Base-by-base conservation (phyloP, 208 protist species). In the Wallacemonas sp. region DNA sequence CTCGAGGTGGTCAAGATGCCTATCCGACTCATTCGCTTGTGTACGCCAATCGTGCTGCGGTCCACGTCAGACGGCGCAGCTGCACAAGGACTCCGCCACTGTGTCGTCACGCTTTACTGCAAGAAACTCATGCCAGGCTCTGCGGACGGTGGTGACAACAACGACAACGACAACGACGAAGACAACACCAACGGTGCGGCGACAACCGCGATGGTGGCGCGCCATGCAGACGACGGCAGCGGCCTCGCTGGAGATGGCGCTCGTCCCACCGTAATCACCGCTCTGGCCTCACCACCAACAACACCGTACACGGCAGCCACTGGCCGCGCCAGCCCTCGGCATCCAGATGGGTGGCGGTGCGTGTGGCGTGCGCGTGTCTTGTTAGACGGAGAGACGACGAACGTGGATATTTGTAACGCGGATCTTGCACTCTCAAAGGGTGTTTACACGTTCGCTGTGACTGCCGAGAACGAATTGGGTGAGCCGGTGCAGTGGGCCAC, bases 331-430 rank as follows among this genome's bases (percentile, higher is more conserved):
- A n/a, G n/a, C n/a, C n/a, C n/a, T n/a, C n/a, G n/a, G n/a, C n/a
- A n/a, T n/a, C n/a, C n/a, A n/a, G n/a, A n/a, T 1, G 30, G 69
- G 30, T 85, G 82, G 75, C 55, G 63, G 38, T 88, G 82, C 75
- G 79, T 71, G 23, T 88, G 82, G 79, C 81, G 81, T 52, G 72
- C 70, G 39, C 70, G 78, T 9, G 79, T 88, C 4, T 34, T 85
- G 14, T 43, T 88, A 0, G 70, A 81, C 11, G 72, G 36, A 38
- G 38, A 78, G 58, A 46, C 61, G 5, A 72, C 76, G n/a, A 74
- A 78, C 56, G 76, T 72, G 23, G 68, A 61, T 29, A 43, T 82
- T 23, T 54, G 21, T 29, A 61, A 61, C 27, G 46, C 68, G 5
- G 65, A 64, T 34, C 36, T 82, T 26, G 71, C 38, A 5, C 52